Conservation (phyloP, 805 yeast species). For the Saccharomyces kudriavzevii region DNA sequence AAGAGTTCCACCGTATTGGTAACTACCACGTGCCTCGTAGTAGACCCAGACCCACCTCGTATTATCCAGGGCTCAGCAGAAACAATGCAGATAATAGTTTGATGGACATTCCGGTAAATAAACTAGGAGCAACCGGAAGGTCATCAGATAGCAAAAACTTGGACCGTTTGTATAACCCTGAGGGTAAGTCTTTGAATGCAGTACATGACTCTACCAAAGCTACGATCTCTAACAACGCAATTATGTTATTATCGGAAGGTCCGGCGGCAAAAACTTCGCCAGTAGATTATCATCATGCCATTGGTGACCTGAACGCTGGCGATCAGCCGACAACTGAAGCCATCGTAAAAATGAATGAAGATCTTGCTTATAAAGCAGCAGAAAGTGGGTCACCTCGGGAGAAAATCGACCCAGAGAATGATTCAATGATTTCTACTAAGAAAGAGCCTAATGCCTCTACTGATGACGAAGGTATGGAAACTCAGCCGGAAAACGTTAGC, state of each 20-base stretch:
- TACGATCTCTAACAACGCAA: not conserved
- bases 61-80: constrained; percentile 45
- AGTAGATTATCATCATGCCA: not conserved
- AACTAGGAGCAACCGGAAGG: not conserved
- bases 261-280: not conserved
- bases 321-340: not conserved
- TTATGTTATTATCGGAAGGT: not conserved
- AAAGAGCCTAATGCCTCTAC: not conserved
- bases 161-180: not conserved
- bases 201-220: constrained; percentile 10
- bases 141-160: not conserved
- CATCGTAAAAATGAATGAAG: not conserved
- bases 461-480: not conserved
- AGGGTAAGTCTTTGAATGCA: not conserved
- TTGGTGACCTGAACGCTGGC: not conserved
- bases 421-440: not conserved
- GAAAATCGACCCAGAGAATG: not conserved
- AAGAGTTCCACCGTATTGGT: not conserved
- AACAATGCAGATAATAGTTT: constrained; percentile 1
- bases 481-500: not conserved
- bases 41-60: constrained; percentile 78
- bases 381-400: not conserved
- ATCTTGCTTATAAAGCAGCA: not conserved
- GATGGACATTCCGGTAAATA: not conserved
- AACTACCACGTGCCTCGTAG: constrained; percentile 19